Evolutionary conservation across 495 filamentous ascomycete genomes (phyloP).

Genomic region (Penicillium verhagenii): DNA sequence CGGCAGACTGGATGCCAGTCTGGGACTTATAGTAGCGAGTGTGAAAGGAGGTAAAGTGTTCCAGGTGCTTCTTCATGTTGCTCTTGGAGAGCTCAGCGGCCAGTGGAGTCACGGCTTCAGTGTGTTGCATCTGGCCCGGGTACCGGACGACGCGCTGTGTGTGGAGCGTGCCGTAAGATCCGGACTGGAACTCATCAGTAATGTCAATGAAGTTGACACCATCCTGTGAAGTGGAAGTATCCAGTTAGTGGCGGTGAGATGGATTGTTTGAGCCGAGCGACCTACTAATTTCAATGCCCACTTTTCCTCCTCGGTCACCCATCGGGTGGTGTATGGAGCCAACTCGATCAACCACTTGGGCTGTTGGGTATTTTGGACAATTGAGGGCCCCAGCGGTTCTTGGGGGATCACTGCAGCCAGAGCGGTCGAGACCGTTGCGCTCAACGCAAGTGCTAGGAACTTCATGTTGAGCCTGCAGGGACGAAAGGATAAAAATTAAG

Average conservation of each 20-base stretch:
- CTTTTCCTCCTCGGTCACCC: conserved; percentile 93
- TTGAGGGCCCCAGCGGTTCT: conserved; percentile 31
- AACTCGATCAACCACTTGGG: conserved; percentile 80
- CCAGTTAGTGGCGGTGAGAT: background rate
- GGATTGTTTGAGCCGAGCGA: background rate
- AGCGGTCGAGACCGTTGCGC: conserved; percentile 32
- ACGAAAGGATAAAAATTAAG: conserved; percentile 4
- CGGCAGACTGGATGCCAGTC: conserved; percentile 81
- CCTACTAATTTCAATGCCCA: conserved; percentile 83
- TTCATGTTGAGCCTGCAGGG: conserved; percentile 26
- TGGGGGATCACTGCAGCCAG: conserved; percentile 38
- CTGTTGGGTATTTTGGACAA: conserved; percentile 29
- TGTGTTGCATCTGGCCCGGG: conserved; percentile 64
- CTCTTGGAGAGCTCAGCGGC: conserved; percentile 66
- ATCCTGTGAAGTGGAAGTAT: conserved; percentile 48
- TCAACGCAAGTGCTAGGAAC: conserved; percentile 28
- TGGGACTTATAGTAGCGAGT: conserved; percentile 90
- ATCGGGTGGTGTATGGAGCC: conserved; percentile 76
- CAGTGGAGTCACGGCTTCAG: conserved; percentile 65
- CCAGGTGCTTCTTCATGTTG: conserved; percentile 75
- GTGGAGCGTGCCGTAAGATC: conserved; percentile 32
- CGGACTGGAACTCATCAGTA: conserved; percentile 57
- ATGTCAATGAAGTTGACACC: conserved; percentile 94
- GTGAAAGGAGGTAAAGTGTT: conserved; percentile 76
- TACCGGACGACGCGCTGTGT: conserved; percentile 47